These are phyloP conservation scores for Picochlorum sp. DNA, from an alignment of 139 green algal species.

Conservation along the genomic window DNA sequence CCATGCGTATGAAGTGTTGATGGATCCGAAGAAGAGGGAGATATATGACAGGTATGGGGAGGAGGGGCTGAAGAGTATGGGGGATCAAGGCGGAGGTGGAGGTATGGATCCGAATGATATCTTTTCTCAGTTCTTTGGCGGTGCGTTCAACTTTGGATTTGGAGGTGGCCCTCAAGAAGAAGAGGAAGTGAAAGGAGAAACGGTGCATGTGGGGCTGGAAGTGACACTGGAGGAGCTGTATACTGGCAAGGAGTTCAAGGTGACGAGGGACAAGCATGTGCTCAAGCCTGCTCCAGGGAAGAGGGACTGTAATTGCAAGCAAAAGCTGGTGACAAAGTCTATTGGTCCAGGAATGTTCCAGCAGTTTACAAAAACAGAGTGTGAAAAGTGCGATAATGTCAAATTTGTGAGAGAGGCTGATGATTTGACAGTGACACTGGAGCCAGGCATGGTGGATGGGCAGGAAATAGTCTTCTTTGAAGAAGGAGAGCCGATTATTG, in stretches of 20 bases:
- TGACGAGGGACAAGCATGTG: constrained; percentile 88
- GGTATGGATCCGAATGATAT: constrained; percentile 53
- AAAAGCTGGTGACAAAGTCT: constrained; percentile 89
- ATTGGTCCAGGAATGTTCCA: constrained; percentile 97
- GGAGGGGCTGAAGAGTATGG: constrained; percentile 91
- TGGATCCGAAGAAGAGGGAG: constrained; percentile 76
- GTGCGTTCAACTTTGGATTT: constrained; percentile 43
- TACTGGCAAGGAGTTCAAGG: constrained; percentile 67
- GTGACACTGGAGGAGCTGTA: constrained; percentile 88
- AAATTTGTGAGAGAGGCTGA: constrained; percentile 72
- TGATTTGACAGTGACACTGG: constrained; percentile 77
- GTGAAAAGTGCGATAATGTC: constrained; percentile 87
- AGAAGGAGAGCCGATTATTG: constrained; percentile 85
- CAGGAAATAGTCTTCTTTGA: constrained; percentile 91
- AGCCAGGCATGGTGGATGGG: constrained; percentile 78
- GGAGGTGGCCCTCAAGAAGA: constrained; percentile 66
- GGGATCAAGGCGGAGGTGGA: constrained; percentile 41
- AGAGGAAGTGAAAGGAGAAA: constrained; percentile 69
- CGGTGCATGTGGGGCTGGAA: constrained; percentile 75
- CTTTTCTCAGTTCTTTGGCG: constrained; percentile 85
- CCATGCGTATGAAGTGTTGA: constrained; percentile 92
- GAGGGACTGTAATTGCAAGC: constrained; percentile 93
- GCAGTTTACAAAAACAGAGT: constrained; percentile 84
- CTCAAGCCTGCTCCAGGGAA: constrained; percentile 74
- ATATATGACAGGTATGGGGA: constrained; percentile 97